phyloP scores from a whole-genome alignment of 768 basidiomycete species.

The Hemileccinum impolitum region DNA sequence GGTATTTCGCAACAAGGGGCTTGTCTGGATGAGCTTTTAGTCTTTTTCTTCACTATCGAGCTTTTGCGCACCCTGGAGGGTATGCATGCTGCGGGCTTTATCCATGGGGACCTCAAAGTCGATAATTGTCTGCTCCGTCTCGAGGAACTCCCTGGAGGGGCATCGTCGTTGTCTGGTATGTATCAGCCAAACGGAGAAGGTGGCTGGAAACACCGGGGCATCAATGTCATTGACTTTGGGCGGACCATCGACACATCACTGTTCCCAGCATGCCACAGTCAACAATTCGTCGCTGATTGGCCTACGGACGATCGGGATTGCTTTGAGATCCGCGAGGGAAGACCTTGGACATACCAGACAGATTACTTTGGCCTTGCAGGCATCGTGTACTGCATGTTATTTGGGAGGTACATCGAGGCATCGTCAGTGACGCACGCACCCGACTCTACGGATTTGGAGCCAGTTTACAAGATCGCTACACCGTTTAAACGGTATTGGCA shows the following conservation, averaged over 20 bases:
- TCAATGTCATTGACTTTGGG: slow-evolving; percentile 97
- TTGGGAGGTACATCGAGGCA: slow-evolving; percentile 91
- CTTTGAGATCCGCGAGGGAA: slow-evolving; percentile 78
- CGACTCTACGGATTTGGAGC: slow-evolving; percentile 29
- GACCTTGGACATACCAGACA: slow-evolving; percentile 91
- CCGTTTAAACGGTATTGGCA: slow-evolving; percentile 97
- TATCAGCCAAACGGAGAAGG: slow-evolving; percentile 77
- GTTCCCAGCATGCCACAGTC: slow-evolving; percentile 63
- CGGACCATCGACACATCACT: slow-evolving; percentile 82
- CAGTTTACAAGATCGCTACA: slow-evolving; percentile 61
- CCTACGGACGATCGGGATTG: slow-evolving; percentile 88
- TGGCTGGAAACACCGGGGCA: slow-evolving; percentile 86
- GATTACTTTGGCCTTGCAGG: slow-evolving; percentile 97
- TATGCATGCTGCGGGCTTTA: slow-evolving; percentile 79
- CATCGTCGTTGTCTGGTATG: slow-evolving; percentile 64
- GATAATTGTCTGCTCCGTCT: slow-evolving; percentile 97
- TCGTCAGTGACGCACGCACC: slow-evolving; percentile 44
- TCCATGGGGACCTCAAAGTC: slow-evolving; percentile 98
- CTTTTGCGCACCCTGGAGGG: slow-evolving; percentile 78
- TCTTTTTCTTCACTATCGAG: slow-evolving; percentile 94
- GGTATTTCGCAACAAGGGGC: slow-evolving; percentile 79
- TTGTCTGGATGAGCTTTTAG: slow-evolving; percentile 87
- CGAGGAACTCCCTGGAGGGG: slow-evolving; percentile 72
- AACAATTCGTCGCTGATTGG: slow-evolving; percentile 87
- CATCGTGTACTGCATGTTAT: slow-evolving; percentile 93